Evolutionary conservation across 2,329 filamentous ascomycete species (phyloP).

Genomic region (Cadophora malorum): DNA sequence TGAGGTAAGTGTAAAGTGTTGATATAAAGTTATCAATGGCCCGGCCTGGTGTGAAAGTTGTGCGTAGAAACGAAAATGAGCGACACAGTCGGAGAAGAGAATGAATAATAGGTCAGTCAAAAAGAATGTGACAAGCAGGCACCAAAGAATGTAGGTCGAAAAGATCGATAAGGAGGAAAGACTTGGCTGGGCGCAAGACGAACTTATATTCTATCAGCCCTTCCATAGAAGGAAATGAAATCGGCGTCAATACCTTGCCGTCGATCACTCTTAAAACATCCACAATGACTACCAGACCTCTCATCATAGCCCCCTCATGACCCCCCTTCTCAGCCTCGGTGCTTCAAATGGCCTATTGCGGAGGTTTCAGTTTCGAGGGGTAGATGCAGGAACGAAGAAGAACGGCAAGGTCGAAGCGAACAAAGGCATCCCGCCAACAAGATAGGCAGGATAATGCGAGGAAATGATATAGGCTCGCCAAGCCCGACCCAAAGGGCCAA

Average conservation of each 20-base stretch:
- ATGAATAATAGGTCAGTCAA: constrained; percentile 36
- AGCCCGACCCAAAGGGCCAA: constrained; percentile 23
- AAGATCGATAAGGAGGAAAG: constrained; percentile 36
- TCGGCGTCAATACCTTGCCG: constrained; percentile 26
- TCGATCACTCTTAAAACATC: constrained; percentile 33
- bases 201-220: constrained; percentile 30
- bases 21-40: constrained; percentile 30
- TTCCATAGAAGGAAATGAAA: constrained; percentile 29
- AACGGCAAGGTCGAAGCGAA: constrained; percentile 24
- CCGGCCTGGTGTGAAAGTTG: constrained; percentile 34
- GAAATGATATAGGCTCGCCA: constrained; percentile 29
- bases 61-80: constrained; percentile 33
- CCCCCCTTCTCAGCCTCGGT: constrained; percentile 33
- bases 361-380: constrained; percentile 36
- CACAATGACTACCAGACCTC: constrained; percentile 17
- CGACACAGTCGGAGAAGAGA: constrained; percentile 42
- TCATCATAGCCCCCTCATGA: constrained; percentile 10
- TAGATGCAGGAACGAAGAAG: constrained; percentile 25
- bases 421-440: constrained; percentile 16
- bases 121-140: constrained; percentile 34
- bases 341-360: constrained; percentile 30
- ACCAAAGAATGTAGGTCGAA: constrained; percentile 41
- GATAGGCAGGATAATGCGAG: constrained; percentile 27
- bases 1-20: constrained; percentile 19
- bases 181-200: constrained; percentile 20